phyloP scores from a whole-genome alignment of 768 basidiomycete species.

The Fomitopsis serialis region DNA sequence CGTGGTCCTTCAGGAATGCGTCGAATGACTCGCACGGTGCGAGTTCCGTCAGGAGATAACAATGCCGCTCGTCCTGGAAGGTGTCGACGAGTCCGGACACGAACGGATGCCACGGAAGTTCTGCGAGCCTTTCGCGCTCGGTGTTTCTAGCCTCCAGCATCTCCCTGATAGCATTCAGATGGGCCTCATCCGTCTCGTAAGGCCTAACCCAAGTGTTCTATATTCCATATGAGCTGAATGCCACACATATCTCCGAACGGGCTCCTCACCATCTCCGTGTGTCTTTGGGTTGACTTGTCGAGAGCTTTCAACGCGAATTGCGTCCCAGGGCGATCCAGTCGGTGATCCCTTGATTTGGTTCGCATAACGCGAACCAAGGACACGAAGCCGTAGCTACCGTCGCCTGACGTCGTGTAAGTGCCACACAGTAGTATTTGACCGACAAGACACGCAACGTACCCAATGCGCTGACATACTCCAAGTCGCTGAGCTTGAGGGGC shows the following conservation, averaged over 20 bases:
- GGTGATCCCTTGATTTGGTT: neutral
- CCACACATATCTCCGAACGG: neutral
- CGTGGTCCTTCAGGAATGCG: conserved; percentile 25
- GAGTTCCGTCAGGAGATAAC: conserved; percentile 49
- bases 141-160: conserved; percentile 12
- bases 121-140: conserved; percentile 37
- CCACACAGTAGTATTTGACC: too few relatives aligned
- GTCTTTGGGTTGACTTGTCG: neutral
- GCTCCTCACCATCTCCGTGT: neutral
- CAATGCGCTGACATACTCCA: neutral
- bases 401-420: neutral
- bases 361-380: neutral
- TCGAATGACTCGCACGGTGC: conserved; percentile 40
- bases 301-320: conserved; percentile 1
- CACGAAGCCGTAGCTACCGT: neutral
- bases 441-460: neutral
- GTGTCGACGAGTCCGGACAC: conserved; percentile 39
- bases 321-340: neutral
- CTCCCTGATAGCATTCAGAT: neutral
- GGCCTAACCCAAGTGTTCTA: neutral
- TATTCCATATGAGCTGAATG: neutral
- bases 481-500: neutral
- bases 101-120: conserved; percentile 51
- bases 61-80: conserved; percentile 41
- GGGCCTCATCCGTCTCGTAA: neutral